Conservation (phyloP, 805 yeast genomes). For the Vanderwaltozyma tropicalis region DNA sequence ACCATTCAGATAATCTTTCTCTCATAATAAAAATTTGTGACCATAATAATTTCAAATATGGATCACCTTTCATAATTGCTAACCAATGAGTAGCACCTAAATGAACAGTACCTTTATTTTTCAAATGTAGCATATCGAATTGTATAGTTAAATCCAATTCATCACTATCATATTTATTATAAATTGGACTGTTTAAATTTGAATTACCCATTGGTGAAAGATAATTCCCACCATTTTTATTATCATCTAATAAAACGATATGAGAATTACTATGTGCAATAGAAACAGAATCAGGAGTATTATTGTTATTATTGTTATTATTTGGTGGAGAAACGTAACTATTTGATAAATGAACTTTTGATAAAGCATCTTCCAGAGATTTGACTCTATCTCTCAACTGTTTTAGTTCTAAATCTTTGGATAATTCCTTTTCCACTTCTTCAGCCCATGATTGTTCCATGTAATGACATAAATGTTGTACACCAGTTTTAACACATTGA, state of each 20-base stretch:
- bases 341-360: constrained; percentile 15
- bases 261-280: constrained; percentile 2
- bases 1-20: constrained; percentile 29
- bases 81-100: constrained; percentile 49
- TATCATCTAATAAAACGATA: background rate
- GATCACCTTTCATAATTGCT: constrained; percentile 49
- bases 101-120: constrained; percentile 34
- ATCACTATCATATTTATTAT: constrained; percentile 22
- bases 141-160: constrained; percentile 33
- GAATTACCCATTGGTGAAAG: background rate
- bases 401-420: constrained; percentile 37
- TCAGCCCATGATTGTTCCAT: constrained; percentile 53
- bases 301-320: constrained; percentile 1
- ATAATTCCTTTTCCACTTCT: constrained; percentile 37
- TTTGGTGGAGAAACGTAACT: constrained; percentile 1
- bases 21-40: constrained; percentile 36
- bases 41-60: constrained; percentile 46
- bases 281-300: constrained; percentile 1
- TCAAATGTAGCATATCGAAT: constrained; percentile 36
- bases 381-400: constrained; percentile 49
- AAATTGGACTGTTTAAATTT: background rate
- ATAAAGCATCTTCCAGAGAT: constrained; percentile 40
- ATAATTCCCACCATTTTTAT: background rate
- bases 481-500: constrained; percentile 48
- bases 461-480: constrained; percentile 46